Base-by-base conservation (phyloP, 108 stramenopile species). In the Conticribra guillardii region DNA sequence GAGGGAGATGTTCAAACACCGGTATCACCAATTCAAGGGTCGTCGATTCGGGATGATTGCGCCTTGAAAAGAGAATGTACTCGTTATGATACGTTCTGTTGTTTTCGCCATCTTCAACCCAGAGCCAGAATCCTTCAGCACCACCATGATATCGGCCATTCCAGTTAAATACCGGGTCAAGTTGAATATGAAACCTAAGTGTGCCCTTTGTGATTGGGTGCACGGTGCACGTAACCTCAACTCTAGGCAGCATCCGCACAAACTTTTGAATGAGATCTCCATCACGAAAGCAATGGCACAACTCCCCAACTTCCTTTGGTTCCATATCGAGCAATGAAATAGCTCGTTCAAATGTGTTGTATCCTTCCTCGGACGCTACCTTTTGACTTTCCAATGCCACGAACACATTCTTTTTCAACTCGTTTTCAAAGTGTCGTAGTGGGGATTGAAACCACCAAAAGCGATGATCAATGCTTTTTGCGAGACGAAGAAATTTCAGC, bases 381-480 rank as follows among this genome's bases (percentile, higher is more conserved):
- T 74, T 69, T 22, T 79, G 62, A 41, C 76, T 85, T 73, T 99
- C 98, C 9, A 99, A 61, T 22, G 90, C 85, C 33, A 74, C 54
- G 41, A 95, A 85, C 1, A 90, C 82, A 48, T 88, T 78, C 22
- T 60, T 69, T 16, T 85, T 79, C 22, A 97, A 60, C 23, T 96
- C 91, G 24, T 70, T 64, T 19, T 91, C 96, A 64, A 98, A 96
- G 64, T 94, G 93, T 3, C 97, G 88, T 19, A 99, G 72, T 0
- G 99, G 99, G 16, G 91, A 82, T 67, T 96, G 90, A 71, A 94
- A 94, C 97, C 96, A 98, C 98, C 98, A 99, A 26, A 95, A 71
- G 41, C 92, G 87, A 45, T 90, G 86, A 66, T 99, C 99, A 41
- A 97, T 64, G 53, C 96, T 90, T 78, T 98, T 99, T 48, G 97